Base-by-base conservation (phyloP, 2,329 filamentous ascomycete genomes). In the Aspergillus sp. region DNA sequence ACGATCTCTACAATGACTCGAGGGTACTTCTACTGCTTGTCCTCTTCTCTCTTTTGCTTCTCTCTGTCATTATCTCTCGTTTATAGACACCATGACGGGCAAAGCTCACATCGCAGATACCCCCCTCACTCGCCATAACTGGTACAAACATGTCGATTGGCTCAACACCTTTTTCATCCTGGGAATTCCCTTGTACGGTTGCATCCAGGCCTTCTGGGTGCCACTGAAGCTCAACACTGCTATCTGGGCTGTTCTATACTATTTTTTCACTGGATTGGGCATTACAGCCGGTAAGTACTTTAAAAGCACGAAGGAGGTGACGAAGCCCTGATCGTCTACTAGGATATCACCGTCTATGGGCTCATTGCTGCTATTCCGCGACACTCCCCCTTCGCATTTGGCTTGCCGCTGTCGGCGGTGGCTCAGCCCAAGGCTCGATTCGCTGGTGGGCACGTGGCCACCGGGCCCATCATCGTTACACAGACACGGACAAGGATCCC, bases 91-190 rank as follows among this genome's bases (percentile, higher is more conserved):
- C 25, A 30, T 30, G 25, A 12, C 25, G 9, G 25, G 25, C 25
- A 22, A 39, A 39, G 15, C 22, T 9, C 88, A 93, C 70, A 90
- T 93, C 72, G 81, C 86, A 53, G 87, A 91, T 53, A 78, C 79
- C 54, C 85, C 86, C 51, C 84, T 91, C 57, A 93, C 87, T 49
- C 77, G 75, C 69, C 74, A 75, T 62, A 93, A 93, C 74, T 90
- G 86, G 86, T 83, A 88, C 73, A 83, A 89, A 73, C 88, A 93
- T 65, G 78, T 94, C 75, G 88, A 93, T 77, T 93, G 88, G 88
- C 78, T 93, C 57, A 94, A 91, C 70, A 82, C 86, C 51, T 79
- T 76, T 49, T 79, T 93, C 66, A 89, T 93, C 65, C 67, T 91
- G 55, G 75, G 84, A 58, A 77, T 93, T 30, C 88, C 88, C 38